Conservation (phyloP, 352 stramenopile genomes). For the Pythium folliculosum region DNA sequence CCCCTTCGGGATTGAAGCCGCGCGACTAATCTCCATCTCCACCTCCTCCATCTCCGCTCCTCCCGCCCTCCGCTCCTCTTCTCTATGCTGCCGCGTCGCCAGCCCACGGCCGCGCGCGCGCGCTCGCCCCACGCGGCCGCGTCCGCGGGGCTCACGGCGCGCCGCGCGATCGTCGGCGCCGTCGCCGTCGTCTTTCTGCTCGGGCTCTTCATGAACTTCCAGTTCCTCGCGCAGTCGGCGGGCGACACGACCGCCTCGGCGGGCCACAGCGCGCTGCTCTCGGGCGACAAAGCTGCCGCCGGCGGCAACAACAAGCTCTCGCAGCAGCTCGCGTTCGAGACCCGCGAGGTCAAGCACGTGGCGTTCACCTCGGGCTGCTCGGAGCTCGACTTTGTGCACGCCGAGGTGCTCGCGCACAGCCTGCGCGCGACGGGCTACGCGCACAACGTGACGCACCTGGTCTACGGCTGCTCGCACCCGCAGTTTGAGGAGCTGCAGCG, state of each 20-base stretch:
- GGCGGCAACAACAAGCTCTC: slow-evolving; percentile 25
- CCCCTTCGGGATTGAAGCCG: neutral
- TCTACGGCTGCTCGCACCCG: slow-evolving; percentile 66
- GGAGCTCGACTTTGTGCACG: slow-evolving; percentile 61
- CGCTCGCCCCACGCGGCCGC: slow-evolving; percentile 32
- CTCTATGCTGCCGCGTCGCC: slow-evolving; percentile 52
- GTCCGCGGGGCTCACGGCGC: slow-evolving; percentile 15
- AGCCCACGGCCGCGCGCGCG: slow-evolving; percentile 42
- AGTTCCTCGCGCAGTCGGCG: slow-evolving; percentile 50
- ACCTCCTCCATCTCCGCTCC: neutral
- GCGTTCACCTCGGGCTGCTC: slow-evolving; percentile 79
- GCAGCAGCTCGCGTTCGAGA: slow-evolving; percentile 36
- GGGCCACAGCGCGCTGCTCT: too few relatives aligned
- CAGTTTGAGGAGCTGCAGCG: slow-evolving; percentile 38
- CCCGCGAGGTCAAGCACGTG: slow-evolving; percentile 60
- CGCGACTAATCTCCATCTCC: neutral
- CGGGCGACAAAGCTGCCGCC: too few relatives aligned
- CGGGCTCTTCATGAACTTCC: slow-evolving; percentile 67
- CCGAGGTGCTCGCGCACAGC: slow-evolving; percentile 71
- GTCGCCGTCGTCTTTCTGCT: slow-evolving; percentile 50
- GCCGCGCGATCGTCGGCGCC: slow-evolving; percentile 31
- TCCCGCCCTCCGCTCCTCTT: neutral
- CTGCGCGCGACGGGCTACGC: slow-evolving; percentile 55
- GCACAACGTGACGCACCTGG: slow-evolving; percentile 63
- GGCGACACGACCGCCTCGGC: neutral